Conservation (phyloP, 257 asterid species). For the Capsicum rhomboideum region DNA sequence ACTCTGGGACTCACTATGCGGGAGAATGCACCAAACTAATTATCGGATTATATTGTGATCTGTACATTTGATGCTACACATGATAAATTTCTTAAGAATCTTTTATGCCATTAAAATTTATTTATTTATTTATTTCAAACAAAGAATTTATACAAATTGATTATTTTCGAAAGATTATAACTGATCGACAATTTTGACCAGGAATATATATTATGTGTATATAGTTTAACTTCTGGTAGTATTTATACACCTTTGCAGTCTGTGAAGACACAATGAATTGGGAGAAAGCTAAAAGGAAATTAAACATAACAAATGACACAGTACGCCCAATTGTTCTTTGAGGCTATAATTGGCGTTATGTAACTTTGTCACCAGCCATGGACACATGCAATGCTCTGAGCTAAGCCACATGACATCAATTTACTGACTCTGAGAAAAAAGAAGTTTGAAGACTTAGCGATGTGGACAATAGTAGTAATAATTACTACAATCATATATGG, state of each 20-base stretch:
- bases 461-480: not conserved
- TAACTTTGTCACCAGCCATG: not conserved
- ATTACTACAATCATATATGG: not conserved
- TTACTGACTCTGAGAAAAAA: not conserved
- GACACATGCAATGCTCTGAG: not conserved
- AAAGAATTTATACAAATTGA: not conserved
- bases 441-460: not conserved
- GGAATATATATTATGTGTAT: not conserved
- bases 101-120: not conserved
- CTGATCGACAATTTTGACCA: not conserved
- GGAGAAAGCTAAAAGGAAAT: not conserved
- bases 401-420: not conserved
- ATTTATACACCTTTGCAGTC: not conserved
- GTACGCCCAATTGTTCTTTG: not conserved
- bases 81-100: not conserved
- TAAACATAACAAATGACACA: not conserved
- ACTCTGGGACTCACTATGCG: not conserved
- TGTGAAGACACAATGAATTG: not conserved
- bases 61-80: not conserved
- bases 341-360: not conserved
- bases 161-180: not conserved
- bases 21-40: not conserved
- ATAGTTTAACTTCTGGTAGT: not conserved
- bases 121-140: too few relatives aligned
- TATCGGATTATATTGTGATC: not conserved